A percentile compares a stretch with the other conserved stretches of the same genome.
Conservation (phyloP, 768 basidiomycete species). For the Lentinula sp. region DNA sequence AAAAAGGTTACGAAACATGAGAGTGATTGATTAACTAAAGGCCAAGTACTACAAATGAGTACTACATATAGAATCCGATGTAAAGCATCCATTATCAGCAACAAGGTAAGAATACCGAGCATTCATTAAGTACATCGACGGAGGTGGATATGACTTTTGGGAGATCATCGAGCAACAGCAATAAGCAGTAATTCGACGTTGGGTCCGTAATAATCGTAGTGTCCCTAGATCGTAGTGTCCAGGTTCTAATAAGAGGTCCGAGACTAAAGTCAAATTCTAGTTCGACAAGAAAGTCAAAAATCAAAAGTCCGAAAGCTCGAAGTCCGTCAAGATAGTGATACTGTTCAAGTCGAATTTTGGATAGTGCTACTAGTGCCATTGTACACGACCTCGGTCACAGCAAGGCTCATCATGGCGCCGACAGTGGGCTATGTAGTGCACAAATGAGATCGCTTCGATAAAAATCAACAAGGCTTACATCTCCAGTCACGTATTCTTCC, state of each 20-base stretch:
- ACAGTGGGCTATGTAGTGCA: constrained; percentile 15
- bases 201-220: too few relatives aligned
- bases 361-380: constrained; percentile 13
- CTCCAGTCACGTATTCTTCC: constrained; percentile 36
- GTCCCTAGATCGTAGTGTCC: too few relatives aligned
- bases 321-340: constrained; percentile 17
- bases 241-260: not conserved
- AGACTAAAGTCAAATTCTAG: not conserved
- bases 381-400: constrained; percentile 14
- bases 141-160: too few relatives aligned
- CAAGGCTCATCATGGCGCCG: constrained; percentile 18
- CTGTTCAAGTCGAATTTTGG: constrained; percentile 18
- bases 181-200: too few relatives aligned
- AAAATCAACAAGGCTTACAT: constrained; percentile 14
- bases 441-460: not conserved
- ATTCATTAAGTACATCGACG: too few relatives aligned
- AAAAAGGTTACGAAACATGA: too few relatives aligned
- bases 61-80: too few relatives aligned
- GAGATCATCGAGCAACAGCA: too few relatives aligned
- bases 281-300: constrained; percentile 26
- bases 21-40: too few relatives aligned
- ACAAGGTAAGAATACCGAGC: too few relatives aligned
- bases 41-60: too few relatives aligned
- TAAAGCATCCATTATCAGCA: too few relatives aligned
- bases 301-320: constrained; percentile 18